Evolutionary conservation across 1,284 basidiomycete species (phyloP), one percentile per base, ranked within the genome.

Genomic region (Cutaneotrichosporon cavernicola): DNA sequence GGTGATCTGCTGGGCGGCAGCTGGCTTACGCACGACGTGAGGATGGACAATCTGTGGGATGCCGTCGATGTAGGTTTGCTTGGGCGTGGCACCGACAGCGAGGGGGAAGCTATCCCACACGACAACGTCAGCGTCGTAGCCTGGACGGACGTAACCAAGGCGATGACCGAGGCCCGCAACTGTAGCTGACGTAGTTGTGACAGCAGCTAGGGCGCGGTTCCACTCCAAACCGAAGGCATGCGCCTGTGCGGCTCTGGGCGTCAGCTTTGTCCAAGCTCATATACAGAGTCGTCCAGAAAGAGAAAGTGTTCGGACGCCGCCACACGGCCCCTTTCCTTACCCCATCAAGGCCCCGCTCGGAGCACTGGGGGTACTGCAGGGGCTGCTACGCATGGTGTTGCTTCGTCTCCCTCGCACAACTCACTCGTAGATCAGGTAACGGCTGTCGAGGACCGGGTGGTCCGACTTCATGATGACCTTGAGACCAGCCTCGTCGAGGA

Each of bases 21-120:
- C 65, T 4, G 77, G 77, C 65, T 81, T 80, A 56, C 69, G 49
- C n/a, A 74, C 57, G 5, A 74, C 69, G 46, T 72, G 69, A 1
- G 80, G 75, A 4, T 70, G 59, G 59, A 79, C 69, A 56, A 80
- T 73, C 69, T 85, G 84, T 0, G 80, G 69, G 46, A 83, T 82
- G 26, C 84, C 84, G 80, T 85, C 72, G 86, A 92, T 72, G 85
- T 90, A 71, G 82, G 84, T 83, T 66, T 84, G 82, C 31, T 80
- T 77, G 1, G 84, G 85, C 1, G 83, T 84, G 0, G 84, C 83
- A n/a, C 83, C 83, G 4, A 93, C 82, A 0, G 87, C 81, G 32
- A 95, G 84, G 0, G 92, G 92, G 78, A 92, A 91, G 26, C 86
- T 88, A 70, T 94, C 90, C 92, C 92, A 95, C 5, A 95, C 83